A percentile compares a stretch with the other conserved stretches of the same genome.
These are phyloP conservation scores for Fonsecaea monophora DNA, from an alignment of 2,329 filamentous ascomycete species.

Conservation along the genomic window DNA sequence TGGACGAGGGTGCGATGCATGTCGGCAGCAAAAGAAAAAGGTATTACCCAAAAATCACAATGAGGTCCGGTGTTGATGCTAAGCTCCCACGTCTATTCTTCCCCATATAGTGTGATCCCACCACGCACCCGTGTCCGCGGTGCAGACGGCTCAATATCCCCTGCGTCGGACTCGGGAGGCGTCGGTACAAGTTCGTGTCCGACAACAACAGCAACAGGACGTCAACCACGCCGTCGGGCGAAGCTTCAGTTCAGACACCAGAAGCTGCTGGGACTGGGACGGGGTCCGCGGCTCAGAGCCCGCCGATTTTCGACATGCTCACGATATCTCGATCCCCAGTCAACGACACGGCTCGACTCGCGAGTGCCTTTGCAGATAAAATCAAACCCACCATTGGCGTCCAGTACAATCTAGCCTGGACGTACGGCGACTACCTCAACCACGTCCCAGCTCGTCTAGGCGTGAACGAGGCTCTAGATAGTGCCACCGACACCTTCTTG, in stretches of 20 bases:
- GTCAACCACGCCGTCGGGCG: neutral
- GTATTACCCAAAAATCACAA: slow-evolving; percentile 42
- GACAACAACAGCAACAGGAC: slow-evolving; percentile 28
- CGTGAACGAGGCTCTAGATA: slow-evolving; percentile 54
- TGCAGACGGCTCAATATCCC: slow-evolving; percentile 55
- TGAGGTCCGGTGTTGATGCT: no score
- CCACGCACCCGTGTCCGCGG: slow-evolving; percentile 53
- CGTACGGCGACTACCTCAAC: slow-evolving; percentile 55
- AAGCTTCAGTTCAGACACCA: neutral
- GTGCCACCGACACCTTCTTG: slow-evolving; percentile 42
- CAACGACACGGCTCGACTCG: slow-evolving; percentile 45
- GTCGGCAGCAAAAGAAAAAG: slow-evolving; percentile 62
- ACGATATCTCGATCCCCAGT: slow-evolving; percentile 37
- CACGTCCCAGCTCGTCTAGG: slow-evolving; percentile 57
- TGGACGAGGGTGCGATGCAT: slow-evolving; percentile 59
- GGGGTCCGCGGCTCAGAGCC: neutral
- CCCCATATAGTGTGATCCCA: slow-evolving; percentile 54
- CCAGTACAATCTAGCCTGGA: slow-evolving; percentile 56
- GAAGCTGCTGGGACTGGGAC: neutral
- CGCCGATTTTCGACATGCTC: neutral
- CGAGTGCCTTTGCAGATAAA: slow-evolving; percentile 45
- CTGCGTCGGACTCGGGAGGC: slow-evolving; percentile 56
- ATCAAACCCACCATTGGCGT: slow-evolving; percentile 51
- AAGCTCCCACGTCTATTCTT: neutral
- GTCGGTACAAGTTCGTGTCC: slow-evolving; percentile 58